A percentile compares a stretch with the other conserved stretches of the same genome.
Conservation (phyloP, 2,329 filamentous ascomycete species). For the Emmonsia crescens region DNA sequence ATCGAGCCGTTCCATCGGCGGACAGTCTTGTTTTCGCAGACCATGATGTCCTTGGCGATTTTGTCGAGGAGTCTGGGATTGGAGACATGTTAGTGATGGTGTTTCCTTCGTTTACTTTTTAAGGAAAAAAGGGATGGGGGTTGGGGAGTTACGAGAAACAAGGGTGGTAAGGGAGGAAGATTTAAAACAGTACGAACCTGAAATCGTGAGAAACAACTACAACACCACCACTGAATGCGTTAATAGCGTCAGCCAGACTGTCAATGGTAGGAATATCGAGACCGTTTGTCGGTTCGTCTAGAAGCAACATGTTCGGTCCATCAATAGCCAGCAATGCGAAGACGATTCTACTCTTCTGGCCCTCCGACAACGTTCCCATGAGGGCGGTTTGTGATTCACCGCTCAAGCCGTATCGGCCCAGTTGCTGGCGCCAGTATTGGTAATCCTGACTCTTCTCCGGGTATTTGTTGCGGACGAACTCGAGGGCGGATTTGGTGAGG, state of each 20-base stretch:
- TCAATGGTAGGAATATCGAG: slow-evolving; percentile 98
- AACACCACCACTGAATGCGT: slow-evolving; percentile 90
- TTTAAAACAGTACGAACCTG: slow-evolving; percentile 51
- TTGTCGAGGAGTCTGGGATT: slow-evolving; percentile 77
- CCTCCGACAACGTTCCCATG: slow-evolving; percentile 96
- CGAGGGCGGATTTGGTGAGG: slow-evolving; percentile 91
- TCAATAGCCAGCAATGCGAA: slow-evolving; percentile 95
- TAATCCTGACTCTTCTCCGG: slow-evolving; percentile 82
- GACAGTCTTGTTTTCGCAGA: slow-evolving; percentile 96
- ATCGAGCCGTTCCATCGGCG: slow-evolving; percentile 80
- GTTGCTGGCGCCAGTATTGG: slow-evolving; percentile 98
- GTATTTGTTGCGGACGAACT: slow-evolving; percentile 97
- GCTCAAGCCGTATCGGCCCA: slow-evolving; percentile 84
- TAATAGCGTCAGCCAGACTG: slow-evolving; percentile 93
- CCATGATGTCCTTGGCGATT: slow-evolving; percentile 98
- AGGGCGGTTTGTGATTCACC: slow-evolving; percentile 92
- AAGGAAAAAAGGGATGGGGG: too few species aligned
- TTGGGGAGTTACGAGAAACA: too few species aligned
- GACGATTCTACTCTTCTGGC: slow-evolving; percentile 95
- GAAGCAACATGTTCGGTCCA: slow-evolving; percentile 88
- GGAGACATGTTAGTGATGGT: slow-evolving; percentile 19
- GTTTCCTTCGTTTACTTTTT: too few species aligned
- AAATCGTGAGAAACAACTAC: slow-evolving; percentile 99
- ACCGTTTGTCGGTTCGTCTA: slow-evolving; percentile 99
- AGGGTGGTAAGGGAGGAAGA: too few species aligned